These are phyloP conservation scores for Collariella sp. DNA, from an alignment of 495 filamentous ascomycete genomes.

Conservation along the genomic window DNA sequence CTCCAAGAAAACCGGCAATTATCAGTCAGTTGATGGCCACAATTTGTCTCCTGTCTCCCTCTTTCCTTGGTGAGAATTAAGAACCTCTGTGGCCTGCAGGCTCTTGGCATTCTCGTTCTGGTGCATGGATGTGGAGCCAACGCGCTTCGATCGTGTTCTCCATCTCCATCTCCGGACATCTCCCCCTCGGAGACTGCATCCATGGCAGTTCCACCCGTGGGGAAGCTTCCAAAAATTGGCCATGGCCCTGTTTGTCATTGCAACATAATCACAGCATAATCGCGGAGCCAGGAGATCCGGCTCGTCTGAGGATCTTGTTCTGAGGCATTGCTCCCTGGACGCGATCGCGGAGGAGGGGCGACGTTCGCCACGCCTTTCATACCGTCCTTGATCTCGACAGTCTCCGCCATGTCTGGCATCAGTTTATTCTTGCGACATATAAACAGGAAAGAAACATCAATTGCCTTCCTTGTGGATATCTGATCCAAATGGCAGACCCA, in stretches of 20 bases:
- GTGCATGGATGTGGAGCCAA: background rate
- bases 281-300: background rate
- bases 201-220: background rate
- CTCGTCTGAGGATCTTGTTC: background rate
- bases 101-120: too few relatives aligned
- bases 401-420: too few relatives aligned
- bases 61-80: background rate
- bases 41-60: background rate
- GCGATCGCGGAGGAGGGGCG: too few relatives aligned
- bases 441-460: background rate
- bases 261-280: slow-evolving; percentile 5
- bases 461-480: too few relatives aligned
- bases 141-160: background rate
- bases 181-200: background rate
- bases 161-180: background rate
- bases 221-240: background rate
- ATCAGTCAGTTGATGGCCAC: background rate
- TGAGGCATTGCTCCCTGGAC: too few relatives aligned
- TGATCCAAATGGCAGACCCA: background rate
- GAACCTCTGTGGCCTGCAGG: too few relatives aligned
- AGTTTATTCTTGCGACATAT: background rate
- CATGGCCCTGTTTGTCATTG: slow-evolving; percentile 2
- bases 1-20: too few relatives aligned
- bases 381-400: too few relatives aligned
- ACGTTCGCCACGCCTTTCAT: too few relatives aligned